phyloP scores from a whole-genome alignment of 2,329 filamentous ascomycete genomes.

The Madurella fahalii region DNA sequence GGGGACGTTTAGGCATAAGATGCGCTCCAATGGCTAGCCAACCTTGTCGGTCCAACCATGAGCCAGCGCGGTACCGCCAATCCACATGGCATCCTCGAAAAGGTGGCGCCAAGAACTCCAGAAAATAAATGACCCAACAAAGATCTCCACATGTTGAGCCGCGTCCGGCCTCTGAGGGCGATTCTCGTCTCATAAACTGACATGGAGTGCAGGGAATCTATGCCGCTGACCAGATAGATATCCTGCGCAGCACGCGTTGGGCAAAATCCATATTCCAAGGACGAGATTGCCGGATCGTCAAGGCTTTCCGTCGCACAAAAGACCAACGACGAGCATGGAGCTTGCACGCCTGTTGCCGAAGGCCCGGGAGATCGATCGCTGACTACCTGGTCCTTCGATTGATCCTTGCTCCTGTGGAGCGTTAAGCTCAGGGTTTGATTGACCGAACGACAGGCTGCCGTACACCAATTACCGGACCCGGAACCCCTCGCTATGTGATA shows the following conservation, averaged over 20 bases:
- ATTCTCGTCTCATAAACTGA: conserved; percentile 1
- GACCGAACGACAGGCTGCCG: neutral
- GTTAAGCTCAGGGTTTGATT: conserved; percentile 14
- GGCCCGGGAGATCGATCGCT: conserved; percentile 15
- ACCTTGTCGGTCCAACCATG: too few relatives aligned
- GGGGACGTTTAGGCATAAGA: too few relatives aligned
- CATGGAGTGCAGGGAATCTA: neutral
- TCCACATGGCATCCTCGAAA: neutral
- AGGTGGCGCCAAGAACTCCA: conserved; percentile 8
- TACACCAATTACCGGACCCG: conserved; percentile 18
- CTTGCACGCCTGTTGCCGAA: too few relatives aligned
- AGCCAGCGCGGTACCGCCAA: too few relatives aligned
- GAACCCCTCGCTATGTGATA: conserved; percentile 21
- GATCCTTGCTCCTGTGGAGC: conserved; percentile 18
- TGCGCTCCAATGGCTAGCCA: too few relatives aligned
- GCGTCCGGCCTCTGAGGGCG: conserved; percentile 1
- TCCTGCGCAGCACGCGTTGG: conserved; percentile 8
- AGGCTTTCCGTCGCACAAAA: conserved; percentile 2
- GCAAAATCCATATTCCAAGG: neutral
- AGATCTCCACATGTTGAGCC: conserved; percentile 9
- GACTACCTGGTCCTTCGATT: conserved; percentile 9
- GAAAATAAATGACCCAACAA: conserved; percentile 3
- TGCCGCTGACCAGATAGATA: conserved; percentile 1
- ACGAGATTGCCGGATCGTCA: conserved; percentile 9
- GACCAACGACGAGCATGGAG: neutral